These are phyloP conservation scores for Ustilago shanxiensis DNA, from an alignment of 1,284 basidiomycete species.

Conservation along the genomic window DNA sequence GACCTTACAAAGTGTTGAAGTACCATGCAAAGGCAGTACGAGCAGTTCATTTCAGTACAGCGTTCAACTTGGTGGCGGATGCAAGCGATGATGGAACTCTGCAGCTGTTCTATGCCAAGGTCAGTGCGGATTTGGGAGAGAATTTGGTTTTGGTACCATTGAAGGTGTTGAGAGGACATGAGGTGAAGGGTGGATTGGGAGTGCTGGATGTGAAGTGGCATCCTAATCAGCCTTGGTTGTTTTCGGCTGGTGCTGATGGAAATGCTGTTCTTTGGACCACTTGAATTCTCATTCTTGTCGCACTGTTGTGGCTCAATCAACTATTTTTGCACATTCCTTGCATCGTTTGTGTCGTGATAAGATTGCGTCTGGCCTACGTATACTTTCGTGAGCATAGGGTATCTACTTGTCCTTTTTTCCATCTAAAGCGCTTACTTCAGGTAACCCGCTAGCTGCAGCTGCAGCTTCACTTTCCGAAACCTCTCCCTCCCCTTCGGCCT, in stretches of 20 bases:
- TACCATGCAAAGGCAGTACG: constrained; percentile 95
- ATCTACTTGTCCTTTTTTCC: constrained; percentile 29
- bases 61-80: constrained; percentile 92
- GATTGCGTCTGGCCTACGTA: background rate
- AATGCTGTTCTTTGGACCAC: constrained; percentile 82
- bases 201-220: constrained; percentile 93
- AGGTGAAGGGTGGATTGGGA: constrained; percentile 85
- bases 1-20: constrained; percentile 96
- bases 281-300: constrained; percentile 9
- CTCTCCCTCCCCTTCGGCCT: constrained; percentile 6
- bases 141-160: constrained; percentile 96
- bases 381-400: background rate
- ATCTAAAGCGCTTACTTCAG: background rate
- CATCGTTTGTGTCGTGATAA: background rate
- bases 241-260: constrained; percentile 93
- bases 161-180: constrained; percentile 93
- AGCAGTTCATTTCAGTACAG: constrained; percentile 83
- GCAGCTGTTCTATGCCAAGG: constrained; percentile 94
- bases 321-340: background rate
- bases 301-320: too few relatives aligned
- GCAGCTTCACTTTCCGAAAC: constrained; percentile 19
- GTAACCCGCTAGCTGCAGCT: constrained; percentile 29
- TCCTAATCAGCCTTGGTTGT: constrained; percentile 89
- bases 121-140: constrained; percentile 84
- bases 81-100: constrained; percentile 96